phyloP scores from a whole-genome alignment of 306 rosid species.

The Cucurbita moschata region DNA sequence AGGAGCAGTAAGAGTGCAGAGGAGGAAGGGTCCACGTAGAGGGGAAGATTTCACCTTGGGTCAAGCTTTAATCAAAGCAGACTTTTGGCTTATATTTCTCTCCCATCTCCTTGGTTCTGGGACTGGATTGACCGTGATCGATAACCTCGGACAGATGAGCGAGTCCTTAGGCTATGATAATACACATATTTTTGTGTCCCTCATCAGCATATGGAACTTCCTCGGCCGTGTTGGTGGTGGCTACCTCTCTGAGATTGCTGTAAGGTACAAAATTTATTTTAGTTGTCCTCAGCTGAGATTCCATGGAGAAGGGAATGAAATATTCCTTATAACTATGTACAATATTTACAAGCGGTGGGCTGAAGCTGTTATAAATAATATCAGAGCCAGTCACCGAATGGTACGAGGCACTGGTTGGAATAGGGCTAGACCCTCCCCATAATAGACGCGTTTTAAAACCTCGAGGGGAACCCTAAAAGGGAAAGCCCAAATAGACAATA shows the following conservation, averaged over 20 bases:
- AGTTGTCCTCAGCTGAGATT: background rate
- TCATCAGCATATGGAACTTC: constrained; percentile 95
- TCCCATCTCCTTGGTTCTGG: constrained; percentile 84
- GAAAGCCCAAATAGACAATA: too few relatives aligned
- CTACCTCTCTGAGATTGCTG: constrained; percentile 72
- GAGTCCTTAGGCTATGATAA: constrained; percentile 57
- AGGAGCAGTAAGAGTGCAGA: constrained; percentile 81
- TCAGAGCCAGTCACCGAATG: too few relatives aligned
- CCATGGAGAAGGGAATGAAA: too few relatives aligned
- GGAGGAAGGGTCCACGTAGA: constrained; percentile 69
- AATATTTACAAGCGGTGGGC: too few relatives aligned
- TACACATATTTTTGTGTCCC: constrained; percentile 63
- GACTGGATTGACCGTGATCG: constrained; percentile 78
- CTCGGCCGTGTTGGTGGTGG: constrained; percentile 95
- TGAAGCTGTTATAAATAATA: too few relatives aligned
- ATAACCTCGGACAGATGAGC: constrained; percentile 82
- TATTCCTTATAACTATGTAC: too few relatives aligned
- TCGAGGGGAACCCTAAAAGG: too few relatives aligned
- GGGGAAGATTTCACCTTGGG: constrained; percentile 82
- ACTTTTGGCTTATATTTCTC: constrained; percentile 80
- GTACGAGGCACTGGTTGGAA: too few relatives aligned
- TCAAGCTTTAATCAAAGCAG: constrained; percentile 88
- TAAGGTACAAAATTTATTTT: constrained; percentile 36
- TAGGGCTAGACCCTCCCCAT: too few relatives aligned
- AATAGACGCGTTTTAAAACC: too few relatives aligned